Conservation (phyloP, 1,139 yeast genomes). For the Pichia kudriavzevii region DNA sequence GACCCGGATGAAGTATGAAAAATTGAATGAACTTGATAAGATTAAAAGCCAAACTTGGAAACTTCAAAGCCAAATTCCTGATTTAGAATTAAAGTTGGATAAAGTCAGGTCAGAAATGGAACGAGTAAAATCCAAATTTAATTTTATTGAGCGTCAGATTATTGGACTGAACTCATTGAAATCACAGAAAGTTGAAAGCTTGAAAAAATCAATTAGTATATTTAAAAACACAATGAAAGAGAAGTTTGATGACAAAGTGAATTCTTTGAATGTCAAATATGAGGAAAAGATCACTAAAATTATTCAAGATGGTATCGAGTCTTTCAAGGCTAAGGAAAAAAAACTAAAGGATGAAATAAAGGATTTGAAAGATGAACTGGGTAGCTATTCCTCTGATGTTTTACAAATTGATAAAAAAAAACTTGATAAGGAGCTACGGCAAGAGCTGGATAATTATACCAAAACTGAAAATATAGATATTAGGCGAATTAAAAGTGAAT, state of each 20-base stretch:
- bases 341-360: constrained; percentile 8
- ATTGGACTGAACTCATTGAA: too few relatives aligned
- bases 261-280: constrained; percentile 15
- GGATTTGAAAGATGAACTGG: constrained; percentile 6
- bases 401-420: constrained; percentile 1
- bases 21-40: constrained; percentile 4
- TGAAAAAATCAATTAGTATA: constrained; percentile 11
- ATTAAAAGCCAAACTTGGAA: constrained; percentile 19
- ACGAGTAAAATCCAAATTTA: constrained; percentile 15
- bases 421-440: constrained; percentile 3
- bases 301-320: constrained; percentile 10
- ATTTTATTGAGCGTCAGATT: constrained; percentile 1
- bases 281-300: constrained; percentile 14
- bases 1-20: constrained; percentile 6
- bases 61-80: constrained; percentile 21
- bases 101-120: constrained; percentile 14
- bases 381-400: constrained; percentile 5
- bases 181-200: constrained; percentile 11
- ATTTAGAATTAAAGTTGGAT: constrained; percentile 20
- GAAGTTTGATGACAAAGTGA: constrained; percentile 16
- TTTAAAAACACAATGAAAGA: constrained; percentile 13
- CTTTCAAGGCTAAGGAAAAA: constrained; percentile 9
- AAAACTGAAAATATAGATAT: not conserved
- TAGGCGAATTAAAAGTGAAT: not conserved
- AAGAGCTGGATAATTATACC: not conserved